A percentile compares a stretch with the other conserved stretches of the same genome.
Conservation (phyloP, 2,329 filamentous ascomycete species). For the Trichoderma atroviride region DNA sequence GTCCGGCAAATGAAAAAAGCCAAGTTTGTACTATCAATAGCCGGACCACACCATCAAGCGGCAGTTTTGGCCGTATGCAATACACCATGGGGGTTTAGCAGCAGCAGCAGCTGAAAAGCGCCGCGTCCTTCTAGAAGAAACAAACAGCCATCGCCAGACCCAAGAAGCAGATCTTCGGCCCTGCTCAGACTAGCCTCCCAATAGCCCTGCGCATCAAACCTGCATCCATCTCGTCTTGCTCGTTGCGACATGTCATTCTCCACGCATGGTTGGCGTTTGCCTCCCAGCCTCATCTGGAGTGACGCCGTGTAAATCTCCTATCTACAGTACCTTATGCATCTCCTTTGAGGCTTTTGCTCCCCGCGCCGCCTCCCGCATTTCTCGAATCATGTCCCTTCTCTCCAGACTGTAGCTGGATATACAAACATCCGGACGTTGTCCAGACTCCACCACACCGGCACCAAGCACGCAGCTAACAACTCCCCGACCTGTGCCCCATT, state of each 20-base stretch:
- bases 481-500: not conserved
- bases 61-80: slow-evolving; percentile 1
- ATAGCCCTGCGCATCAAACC: not conserved
- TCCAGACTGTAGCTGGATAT: slow-evolving; percentile 2
- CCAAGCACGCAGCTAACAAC: not conserved
- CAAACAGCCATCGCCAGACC: not conserved
- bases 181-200: not conserved
- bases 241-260: not conserved
- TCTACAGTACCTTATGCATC: not conserved
- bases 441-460: slow-evolving; percentile 4
- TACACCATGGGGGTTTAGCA: slow-evolving; percentile 1
- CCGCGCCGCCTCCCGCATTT: not conserved
- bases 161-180: slow-evolving; percentile 10
- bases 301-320: not conserved
- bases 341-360: not conserved
- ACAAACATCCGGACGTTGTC: not conserved
- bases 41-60: slow-evolving; percentile 9
- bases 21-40: slow-evolving; percentile 8
- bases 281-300: not conserved
- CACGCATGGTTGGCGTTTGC: not conserved
- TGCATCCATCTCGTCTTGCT: not conserved
- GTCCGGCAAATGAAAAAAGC: not conserved
- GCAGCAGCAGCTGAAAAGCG: not conserved
- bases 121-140: slow-evolving; percentile 14
- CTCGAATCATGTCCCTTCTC: slow-evolving; percentile 6